Conservation (phyloP, 768 basidiomycete species). For the Leccinellum luteum region DNA sequence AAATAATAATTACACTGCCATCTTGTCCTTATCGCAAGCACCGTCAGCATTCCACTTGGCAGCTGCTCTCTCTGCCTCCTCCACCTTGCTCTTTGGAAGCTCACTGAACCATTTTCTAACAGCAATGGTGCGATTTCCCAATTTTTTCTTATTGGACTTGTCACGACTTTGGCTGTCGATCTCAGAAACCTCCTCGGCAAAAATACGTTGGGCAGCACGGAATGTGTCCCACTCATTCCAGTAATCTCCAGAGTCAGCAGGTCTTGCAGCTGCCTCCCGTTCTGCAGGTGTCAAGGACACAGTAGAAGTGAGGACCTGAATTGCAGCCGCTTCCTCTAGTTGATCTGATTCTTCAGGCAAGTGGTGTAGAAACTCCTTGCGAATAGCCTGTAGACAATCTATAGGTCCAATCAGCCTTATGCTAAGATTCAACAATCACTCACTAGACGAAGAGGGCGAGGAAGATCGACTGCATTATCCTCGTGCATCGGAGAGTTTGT, state of each 20-base stretch:
- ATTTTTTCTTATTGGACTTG: neutral
- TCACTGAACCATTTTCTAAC: slow-evolving; percentile 1
- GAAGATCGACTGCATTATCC: neutral
- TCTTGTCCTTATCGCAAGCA: neutral
- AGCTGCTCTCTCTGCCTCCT: neutral
- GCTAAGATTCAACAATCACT: too few species aligned
- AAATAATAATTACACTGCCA: neutral
- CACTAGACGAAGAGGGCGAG: neutral
- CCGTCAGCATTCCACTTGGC: neutral
- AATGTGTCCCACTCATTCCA: neutral
- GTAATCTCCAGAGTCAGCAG: neutral
- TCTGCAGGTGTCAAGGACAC: neutral
- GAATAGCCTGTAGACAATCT: neutral
- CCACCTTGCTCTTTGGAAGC: neutral
- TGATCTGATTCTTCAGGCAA: neutral
- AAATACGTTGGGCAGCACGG: neutral
- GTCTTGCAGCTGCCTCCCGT: neutral
- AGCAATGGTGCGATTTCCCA: neutral
- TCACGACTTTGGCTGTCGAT: neutral
- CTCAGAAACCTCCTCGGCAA: neutral
- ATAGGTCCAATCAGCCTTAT: too few species aligned
- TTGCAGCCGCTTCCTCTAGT: neutral
- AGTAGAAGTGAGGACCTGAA: neutral
- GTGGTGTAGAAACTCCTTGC: neutral
- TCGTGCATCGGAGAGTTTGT: neutral